phyloP scores from a whole-genome alignment of 495 filamentous ascomycete genomes.

The Penicillium pancosmium region DNA sequence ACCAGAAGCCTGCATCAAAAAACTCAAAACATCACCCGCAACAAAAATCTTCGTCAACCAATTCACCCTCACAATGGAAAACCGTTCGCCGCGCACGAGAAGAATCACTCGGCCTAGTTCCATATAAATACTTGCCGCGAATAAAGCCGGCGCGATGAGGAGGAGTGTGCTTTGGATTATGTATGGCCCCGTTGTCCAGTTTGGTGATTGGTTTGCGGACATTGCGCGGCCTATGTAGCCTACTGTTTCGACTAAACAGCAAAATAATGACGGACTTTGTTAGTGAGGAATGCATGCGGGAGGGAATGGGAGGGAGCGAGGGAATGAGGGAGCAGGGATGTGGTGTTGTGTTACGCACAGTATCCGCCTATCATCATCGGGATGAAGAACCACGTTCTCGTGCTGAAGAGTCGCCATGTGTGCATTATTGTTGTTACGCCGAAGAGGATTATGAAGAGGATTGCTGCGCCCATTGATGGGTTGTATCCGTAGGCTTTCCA shows the following conservation, averaged over 20 bases:
- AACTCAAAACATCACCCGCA: slow-evolving; percentile 40
- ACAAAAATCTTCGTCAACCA: slow-evolving; percentile 54
- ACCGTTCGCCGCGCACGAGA: slow-evolving; percentile 39
- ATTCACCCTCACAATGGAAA: slow-evolving; percentile 37
- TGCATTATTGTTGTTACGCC: slow-evolving; percentile 17
- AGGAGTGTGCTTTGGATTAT: slow-evolving; percentile 50
- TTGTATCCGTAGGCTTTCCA: slow-evolving; percentile 24
- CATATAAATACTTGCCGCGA: slow-evolving; percentile 62
- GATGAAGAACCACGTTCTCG: slow-evolving; percentile 34
- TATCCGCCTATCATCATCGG: slow-evolving; percentile 31
- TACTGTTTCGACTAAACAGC: slow-evolving; percentile 33
- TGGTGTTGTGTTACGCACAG: slow-evolving; percentile 27
- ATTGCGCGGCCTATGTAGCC: slow-evolving; percentile 40
- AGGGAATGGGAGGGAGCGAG: background rate
- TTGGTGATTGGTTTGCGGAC: slow-evolving; percentile 21
- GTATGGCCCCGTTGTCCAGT: slow-evolving; percentile 42
- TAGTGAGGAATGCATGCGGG: background rate
- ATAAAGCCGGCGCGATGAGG: slow-evolving; percentile 52
- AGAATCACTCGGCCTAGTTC: slow-evolving; percentile 51
- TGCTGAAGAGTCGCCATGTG: slow-evolving; percentile 19
- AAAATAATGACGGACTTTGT: background rate
- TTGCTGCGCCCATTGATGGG: slow-evolving; percentile 23
- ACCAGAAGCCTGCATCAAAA: slow-evolving; percentile 40
- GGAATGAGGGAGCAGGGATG: too few relatives aligned
- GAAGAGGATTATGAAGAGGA: slow-evolving; percentile 31